Evolutionary conservation across 2,329 filamentous ascomycete species (phyloP).

Genomic region (Botrytis galanthina): DNA sequence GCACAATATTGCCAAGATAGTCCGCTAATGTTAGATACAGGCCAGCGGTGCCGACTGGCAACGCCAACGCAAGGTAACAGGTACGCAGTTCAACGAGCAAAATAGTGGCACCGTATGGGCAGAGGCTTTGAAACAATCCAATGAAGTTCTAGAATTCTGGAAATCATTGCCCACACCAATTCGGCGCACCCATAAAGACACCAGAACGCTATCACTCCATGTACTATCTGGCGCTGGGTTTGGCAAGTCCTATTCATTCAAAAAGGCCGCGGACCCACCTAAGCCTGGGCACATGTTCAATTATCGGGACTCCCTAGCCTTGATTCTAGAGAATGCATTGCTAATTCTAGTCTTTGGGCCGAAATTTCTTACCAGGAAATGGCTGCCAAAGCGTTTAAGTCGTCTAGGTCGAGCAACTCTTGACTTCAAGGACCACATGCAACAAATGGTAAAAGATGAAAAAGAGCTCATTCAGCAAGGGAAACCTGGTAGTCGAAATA

Average conservation of each 20-base stretch:
- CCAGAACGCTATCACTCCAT: not conserved
- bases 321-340: slow-evolving; percentile 1
- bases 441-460: not conserved
- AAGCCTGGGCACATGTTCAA: not conserved
- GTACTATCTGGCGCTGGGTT: not conserved
- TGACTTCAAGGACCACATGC: slow-evolving; percentile 3
- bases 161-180: not conserved
- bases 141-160: not conserved
- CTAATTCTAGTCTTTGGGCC: not conserved
- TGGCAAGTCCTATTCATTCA: slow-evolving; percentile 1
- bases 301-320: not conserved
- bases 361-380: not conserved
- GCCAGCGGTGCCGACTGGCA: slow-evolving; percentile 10
- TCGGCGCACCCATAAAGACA: not conserved
- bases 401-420: not conserved
- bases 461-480: not conserved
- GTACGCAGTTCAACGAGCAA: not conserved
- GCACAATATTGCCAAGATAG: no score
- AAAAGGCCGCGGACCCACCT: not conserved
- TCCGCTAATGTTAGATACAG: no score
- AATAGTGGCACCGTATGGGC: not conserved
- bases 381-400: not conserved
- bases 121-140: not conserved
- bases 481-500: not conserved
- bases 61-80: not conserved